These are phyloP conservation scores for Magnolia changhungtana DNA, from an alignment of 164 flowering plant genomes.

Conservation along the genomic window DNA sequence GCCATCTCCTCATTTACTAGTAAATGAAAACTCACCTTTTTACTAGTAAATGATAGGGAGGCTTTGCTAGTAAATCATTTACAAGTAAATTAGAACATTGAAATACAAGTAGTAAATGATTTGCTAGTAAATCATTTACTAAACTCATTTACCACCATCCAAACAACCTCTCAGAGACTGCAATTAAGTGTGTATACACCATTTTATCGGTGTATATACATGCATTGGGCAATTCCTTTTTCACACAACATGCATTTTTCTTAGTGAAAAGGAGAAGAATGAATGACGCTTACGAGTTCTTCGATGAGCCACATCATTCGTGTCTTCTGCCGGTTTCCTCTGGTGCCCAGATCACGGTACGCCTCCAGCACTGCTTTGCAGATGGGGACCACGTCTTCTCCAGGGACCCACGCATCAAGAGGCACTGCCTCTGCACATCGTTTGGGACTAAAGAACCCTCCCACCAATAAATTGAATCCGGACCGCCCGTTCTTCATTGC, in stretches of 20 bases:
- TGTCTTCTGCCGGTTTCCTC: constrained; percentile 90
- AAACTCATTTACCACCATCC: too few relatives aligned
- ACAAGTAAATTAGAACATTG: too few relatives aligned
- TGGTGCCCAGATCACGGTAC: constrained; percentile 75
- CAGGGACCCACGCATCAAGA: constrained; percentile 92
- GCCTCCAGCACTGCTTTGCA: constrained; percentile 85
- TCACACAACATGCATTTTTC: not conserved
- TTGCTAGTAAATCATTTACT: too few relatives aligned
- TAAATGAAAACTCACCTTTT: too few relatives aligned
- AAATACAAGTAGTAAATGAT: too few relatives aligned
- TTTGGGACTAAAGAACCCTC: constrained; percentile 93
- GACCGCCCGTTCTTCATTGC: constrained; percentile 74
- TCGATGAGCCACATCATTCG: constrained; percentile 99
- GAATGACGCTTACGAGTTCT: constrained; percentile 67
- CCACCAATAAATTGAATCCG: constrained; percentile 91
- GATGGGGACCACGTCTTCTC: constrained; percentile 64
- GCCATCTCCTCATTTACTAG: too few relatives aligned
- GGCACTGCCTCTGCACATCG: constrained; percentile 92
- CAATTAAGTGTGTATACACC: not conserved
- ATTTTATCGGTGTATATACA: not conserved
- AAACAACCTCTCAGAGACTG: too few relatives aligned
- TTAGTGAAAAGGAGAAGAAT: not conserved
- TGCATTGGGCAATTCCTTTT: too few relatives aligned
- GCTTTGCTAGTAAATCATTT: too few relatives aligned
- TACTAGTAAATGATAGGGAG: too few relatives aligned